Evolutionary conservation across 2,329 filamentous ascomycete genomes (phyloP).

Genomic region (Ceratocystis eucalypticola): DNA sequence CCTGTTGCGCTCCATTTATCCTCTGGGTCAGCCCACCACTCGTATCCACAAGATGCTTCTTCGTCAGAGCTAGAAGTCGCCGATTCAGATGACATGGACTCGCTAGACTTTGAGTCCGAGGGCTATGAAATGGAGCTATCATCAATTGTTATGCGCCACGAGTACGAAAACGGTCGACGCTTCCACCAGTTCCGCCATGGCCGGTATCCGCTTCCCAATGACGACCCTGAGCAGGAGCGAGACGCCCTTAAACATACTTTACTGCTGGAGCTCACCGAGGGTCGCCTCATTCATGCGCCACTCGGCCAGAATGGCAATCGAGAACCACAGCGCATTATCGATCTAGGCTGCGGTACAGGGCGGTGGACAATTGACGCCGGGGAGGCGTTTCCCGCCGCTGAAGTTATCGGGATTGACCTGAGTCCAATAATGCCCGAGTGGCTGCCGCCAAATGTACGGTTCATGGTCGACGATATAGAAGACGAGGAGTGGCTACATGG

Average conservation of each 20-base stretch:
- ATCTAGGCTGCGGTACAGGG: conserved; percentile 39
- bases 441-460: conserved; percentile 47
- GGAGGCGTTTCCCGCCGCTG: conserved; percentile 31
- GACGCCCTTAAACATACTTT: conserved; percentile 35
- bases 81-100: conserved; percentile 18
- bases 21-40: neutral
- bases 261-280: conserved; percentile 33
- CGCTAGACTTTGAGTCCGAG: conserved; percentile 23
- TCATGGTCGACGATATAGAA: conserved; percentile 50
- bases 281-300: conserved; percentile 30
- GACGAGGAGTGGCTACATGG: conserved; percentile 38
- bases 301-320: conserved; percentile 25
- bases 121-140: conserved; percentile 24
- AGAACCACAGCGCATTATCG: conserved; percentile 31
- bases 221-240: conserved; percentile 33
- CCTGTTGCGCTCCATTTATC: conserved; percentile 9
- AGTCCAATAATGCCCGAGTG: conserved; percentile 35
- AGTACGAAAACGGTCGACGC: conserved; percentile 20
- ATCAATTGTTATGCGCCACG: conserved; percentile 18
- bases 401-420: conserved; percentile 31
- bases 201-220: conserved; percentile 36
- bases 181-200: conserved; percentile 34
- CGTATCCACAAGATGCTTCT: conserved; percentile 7
- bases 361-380: conserved; percentile 40
- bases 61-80: conserved; percentile 9